phyloP scores from a whole-genome alignment of 176 grass and related monocot species.

The Hordeum vulgare region MorexV3_pseudomolecules_assembly NC_058524.1:543879128-543879627 shows the following conservation, averaged over 20 bases:
- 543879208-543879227: conserved; percentile 92
- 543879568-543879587: background rate
- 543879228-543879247: conserved; percentile 64
- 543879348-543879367: background rate
- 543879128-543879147: conserved; percentile 97
- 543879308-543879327: conserved; percentile 33
- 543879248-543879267: conserved; percentile 77
- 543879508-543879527: background rate
- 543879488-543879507: background rate
- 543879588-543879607: conserved; percentile 8
- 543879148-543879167: conserved; percentile 64
- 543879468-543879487: conserved; percentile 35
- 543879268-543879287: conserved; percentile 85
- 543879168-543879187: conserved; percentile 73
- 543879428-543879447: conserved; percentile 78
- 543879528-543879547: background rate
- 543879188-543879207: conserved; percentile 94
- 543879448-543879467: conserved; percentile 80
- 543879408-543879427: conserved; percentile 28
- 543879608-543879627: conserved; percentile 6
- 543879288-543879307: conserved; percentile 94
- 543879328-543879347: conserved; percentile 2
- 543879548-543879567: background rate
- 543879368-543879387: background rate
- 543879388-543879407: background rate